Percentiles rank a stretch among this genome's conserved stretches.
These are phyloP conservation scores for Leucocoprinus leucothites DNA, from an alignment of 768 basidiomycete genomes.

Conservation along the genomic window DNA sequence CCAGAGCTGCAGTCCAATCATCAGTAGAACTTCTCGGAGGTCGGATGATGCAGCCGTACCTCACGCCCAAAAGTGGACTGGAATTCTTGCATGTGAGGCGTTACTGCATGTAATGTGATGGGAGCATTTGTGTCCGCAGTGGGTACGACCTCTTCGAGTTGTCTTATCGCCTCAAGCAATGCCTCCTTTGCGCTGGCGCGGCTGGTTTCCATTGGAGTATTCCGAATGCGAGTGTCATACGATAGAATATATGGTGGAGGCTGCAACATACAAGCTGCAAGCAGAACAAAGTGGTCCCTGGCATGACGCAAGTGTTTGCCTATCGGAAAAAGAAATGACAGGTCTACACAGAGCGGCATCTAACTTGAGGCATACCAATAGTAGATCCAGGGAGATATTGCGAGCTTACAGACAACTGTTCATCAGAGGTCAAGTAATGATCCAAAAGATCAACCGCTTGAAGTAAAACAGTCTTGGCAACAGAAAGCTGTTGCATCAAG, in stretches of 20 bases:
- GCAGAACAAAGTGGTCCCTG: slow-evolving; percentile 74
- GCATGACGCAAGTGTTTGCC: slow-evolving; percentile 88
- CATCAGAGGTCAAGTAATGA: slow-evolving; percentile 60
- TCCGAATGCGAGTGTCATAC: slow-evolving; percentile 73
- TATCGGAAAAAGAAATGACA: slow-evolving; percentile 23
- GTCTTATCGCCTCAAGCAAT: slow-evolving; percentile 51
- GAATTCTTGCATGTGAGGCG: slow-evolving; percentile 72
- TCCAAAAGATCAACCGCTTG: slow-evolving; percentile 76
- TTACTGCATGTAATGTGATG: slow-evolving; percentile 77
- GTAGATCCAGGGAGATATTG: slow-evolving; percentile 82
- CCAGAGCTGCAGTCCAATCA: slow-evolving; percentile 56
- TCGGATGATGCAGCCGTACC: slow-evolving; percentile 33
- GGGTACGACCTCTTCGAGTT: slow-evolving; percentile 53
- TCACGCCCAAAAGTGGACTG: slow-evolving; percentile 83
- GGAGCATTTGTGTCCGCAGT: slow-evolving; percentile 46
- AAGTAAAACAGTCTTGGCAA: slow-evolving; percentile 62
- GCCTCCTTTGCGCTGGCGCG: slow-evolving; percentile 56
- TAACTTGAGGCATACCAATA: slow-evolving; percentile 51
- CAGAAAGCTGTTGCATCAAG: slow-evolving; percentile 56
- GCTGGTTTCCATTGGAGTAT: slow-evolving; percentile 81
- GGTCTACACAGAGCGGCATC: neutral
- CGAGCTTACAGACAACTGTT: slow-evolving; percentile 68
- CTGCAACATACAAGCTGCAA: slow-evolving; percentile 49
- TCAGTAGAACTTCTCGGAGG: neutral
- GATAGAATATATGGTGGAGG: slow-evolving; percentile 54